phyloP scores from a whole-genome alignment of 2,329 filamentous ascomycete species.

The Plectosphaerella plurivora region DNA sequence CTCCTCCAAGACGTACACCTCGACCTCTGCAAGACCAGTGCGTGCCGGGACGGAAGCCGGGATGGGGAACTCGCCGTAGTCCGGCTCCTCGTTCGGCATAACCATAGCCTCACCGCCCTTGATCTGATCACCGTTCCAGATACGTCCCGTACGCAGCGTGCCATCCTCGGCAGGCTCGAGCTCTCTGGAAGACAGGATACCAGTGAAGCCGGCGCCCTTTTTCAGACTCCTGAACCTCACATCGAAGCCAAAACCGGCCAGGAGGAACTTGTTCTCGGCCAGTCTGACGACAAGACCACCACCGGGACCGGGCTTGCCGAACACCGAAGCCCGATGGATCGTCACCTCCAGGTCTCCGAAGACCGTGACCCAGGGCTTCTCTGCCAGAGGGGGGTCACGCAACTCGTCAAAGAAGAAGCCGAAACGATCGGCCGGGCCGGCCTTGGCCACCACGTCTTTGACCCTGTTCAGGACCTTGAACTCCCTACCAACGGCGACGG shows the following conservation, averaged over 20 bases:
- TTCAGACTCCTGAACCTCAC: conserved; percentile 21
- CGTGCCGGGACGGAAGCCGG: conserved; percentile 46
- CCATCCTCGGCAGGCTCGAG: conserved; percentile 26
- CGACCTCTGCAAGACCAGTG: conserved; percentile 38
- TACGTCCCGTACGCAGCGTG: conserved; percentile 20
- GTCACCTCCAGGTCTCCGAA: conserved; percentile 27
- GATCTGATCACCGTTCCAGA: conserved; percentile 34
- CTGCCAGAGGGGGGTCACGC: conserved; percentile 11
- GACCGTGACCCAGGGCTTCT: conserved; percentile 16
- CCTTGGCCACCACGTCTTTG: conserved; percentile 16
- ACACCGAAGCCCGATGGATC: conserved; percentile 30
- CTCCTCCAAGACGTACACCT: background rate
- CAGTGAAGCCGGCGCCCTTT: conserved; percentile 25
- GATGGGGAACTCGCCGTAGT: conserved; percentile 52
- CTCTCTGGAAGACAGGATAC: conserved; percentile 27
- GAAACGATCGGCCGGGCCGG: conserved; percentile 21
- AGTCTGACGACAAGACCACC: conserved; percentile 31
- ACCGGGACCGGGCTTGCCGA: conserved; percentile 29
- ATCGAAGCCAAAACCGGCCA: conserved; percentile 29
- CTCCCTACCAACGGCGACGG: conserved; percentile 20
- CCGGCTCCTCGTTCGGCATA: conserved; percentile 51
- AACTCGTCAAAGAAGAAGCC: conserved; percentile 32
- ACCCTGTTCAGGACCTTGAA: conserved; percentile 22
- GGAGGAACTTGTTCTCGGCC: conserved; percentile 24
- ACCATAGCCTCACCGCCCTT: conserved; percentile 38